Percentiles rank a stretch among this genome's conserved stretches.
phyloP scores from a whole-genome alignment of 306 rosid species.

The Vigna radiata region DNA sequence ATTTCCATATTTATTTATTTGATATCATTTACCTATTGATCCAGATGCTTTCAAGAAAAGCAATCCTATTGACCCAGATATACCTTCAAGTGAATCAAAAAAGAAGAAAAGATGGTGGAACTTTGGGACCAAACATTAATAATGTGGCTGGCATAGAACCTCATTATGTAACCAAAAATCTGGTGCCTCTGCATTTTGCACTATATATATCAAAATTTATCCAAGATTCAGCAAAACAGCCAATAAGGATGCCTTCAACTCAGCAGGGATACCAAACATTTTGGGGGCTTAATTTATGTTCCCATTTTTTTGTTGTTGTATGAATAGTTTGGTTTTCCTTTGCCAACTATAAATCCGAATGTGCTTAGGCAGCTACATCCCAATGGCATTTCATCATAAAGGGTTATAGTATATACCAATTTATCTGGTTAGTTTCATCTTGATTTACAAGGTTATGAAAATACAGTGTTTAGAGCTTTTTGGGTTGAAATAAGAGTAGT shows the following conservation, averaged over 20 bases:
- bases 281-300: slow-evolving; percentile 38
- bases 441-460: background rate
- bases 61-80: slow-evolving; percentile 51
- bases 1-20: too few relatives aligned
- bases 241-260: slow-evolving; percentile 43
- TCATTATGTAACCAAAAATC: background rate
- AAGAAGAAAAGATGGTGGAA: slow-evolving; percentile 89
- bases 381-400: slow-evolving; percentile 31
- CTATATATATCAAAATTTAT: slow-evolving; percentile 34
- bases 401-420: background rate
- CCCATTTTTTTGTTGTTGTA: slow-evolving; percentile 17
- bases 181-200: slow-evolving; percentile 32
- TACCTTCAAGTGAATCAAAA: slow-evolving; percentile 62
- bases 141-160: slow-evolving; percentile 32
- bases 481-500: background rate
- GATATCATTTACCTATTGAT: too few relatives aligned
- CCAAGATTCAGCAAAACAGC: slow-evolving; percentile 20
- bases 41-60: too few relatives aligned
- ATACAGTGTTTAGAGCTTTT: background rate
- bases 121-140: slow-evolving; percentile 70
- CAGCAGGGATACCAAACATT: slow-evolving; percentile 36
- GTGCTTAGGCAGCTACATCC: slow-evolving; percentile 13
- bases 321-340: slow-evolving; percentile 25
- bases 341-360: slow-evolving; percentile 32
- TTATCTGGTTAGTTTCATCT: slow-evolving; percentile 12